These are phyloP conservation scores for Aspergillus niger DNA, from an alignment of 2,329 filamentous ascomycete genomes.

Conservation along the genomic window DNA sequence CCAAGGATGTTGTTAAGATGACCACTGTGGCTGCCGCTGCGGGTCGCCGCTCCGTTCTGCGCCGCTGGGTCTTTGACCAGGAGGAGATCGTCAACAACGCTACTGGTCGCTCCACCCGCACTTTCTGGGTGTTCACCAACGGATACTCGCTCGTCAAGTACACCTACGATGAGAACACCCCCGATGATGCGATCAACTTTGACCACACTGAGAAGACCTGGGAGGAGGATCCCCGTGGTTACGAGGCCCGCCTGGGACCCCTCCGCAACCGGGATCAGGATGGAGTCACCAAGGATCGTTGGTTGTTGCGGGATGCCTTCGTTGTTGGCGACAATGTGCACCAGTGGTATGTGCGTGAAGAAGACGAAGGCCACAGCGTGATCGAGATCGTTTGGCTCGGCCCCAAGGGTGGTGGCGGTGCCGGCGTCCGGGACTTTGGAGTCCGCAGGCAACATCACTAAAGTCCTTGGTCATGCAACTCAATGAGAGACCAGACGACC, in stretches of 20 bases:
- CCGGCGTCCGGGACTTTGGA: constrained; percentile 35
- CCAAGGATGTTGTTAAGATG: constrained; percentile 49
- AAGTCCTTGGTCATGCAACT: constrained; percentile 17
- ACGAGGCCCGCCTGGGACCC: constrained; percentile 43
- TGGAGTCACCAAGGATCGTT: constrained; percentile 45
- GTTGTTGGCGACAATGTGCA: constrained; percentile 47
- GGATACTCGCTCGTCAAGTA: constrained; percentile 48
- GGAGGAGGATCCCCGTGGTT: constrained; percentile 46
- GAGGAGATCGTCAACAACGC: constrained; percentile 37
- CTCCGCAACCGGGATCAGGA: constrained; percentile 43
- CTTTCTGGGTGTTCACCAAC: constrained; percentile 49
- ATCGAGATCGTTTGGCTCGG: constrained; percentile 50
- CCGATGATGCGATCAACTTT: constrained; percentile 46
- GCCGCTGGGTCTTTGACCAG: constrained; percentile 49
- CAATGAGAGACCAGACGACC: constrained; percentile 24
- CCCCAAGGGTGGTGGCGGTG: constrained; percentile 41
- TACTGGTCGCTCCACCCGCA: constrained; percentile 38
- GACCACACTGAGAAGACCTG: constrained; percentile 48
- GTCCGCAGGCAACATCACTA: constrained; percentile 31
- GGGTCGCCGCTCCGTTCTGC: constrained; percentile 45
- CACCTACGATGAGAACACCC: constrained; percentile 38
- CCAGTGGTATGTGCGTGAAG: constrained; percentile 45
- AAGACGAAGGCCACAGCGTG: constrained; percentile 43
- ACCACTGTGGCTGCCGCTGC: constrained; percentile 43
- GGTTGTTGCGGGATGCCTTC: constrained; percentile 41